phyloP scores from a whole-genome alignment of 768 basidiomycete species.

The Suillus weaverae region DNA sequence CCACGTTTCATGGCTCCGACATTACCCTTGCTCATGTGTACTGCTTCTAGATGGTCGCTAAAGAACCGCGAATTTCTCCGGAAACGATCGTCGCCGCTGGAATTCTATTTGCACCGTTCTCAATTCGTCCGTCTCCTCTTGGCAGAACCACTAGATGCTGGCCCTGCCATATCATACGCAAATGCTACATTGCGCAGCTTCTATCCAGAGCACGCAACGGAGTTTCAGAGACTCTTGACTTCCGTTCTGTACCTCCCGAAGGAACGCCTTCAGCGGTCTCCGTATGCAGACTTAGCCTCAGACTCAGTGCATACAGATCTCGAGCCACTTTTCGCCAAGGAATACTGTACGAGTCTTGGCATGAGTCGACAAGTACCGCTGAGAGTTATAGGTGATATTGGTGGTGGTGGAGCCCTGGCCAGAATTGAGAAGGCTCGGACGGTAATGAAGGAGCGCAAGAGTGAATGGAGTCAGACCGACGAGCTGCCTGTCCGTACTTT shows the following conservation, averaged over 20 bases:
- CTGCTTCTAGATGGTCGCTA: constrained; percentile 69
- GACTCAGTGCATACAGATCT: constrained; percentile 76
- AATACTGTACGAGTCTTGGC: constrained; percentile 84
- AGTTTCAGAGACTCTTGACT: constrained; percentile 70
- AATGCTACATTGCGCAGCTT: constrained; percentile 63
- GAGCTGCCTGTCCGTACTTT: constrained; percentile 73
- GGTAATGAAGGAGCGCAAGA: constrained; percentile 91
- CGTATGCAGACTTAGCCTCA: constrained; percentile 73
- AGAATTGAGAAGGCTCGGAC: constrained; percentile 93
- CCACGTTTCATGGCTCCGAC: constrained; percentile 5
- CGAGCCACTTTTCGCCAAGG: constrained; percentile 81
- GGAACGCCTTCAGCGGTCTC: constrained; percentile 61
- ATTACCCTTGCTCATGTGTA: not conserved
- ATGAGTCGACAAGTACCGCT: constrained; percentile 90
- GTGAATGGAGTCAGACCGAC: constrained; percentile 86
- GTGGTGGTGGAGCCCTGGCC: constrained; percentile 86
- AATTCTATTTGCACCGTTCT: constrained; percentile 88
- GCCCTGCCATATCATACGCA: constrained; percentile 74
- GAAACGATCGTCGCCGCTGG: constrained; percentile 73
- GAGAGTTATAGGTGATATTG: constrained; percentile 88
- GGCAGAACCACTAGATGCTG: constrained; percentile 55
- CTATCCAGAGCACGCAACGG: constrained; percentile 56
- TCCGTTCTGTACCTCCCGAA: constrained; percentile 72
- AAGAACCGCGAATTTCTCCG: constrained; percentile 66
- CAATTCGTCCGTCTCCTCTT: constrained; percentile 83